These are phyloP conservation scores for Cicer yamashitae DNA, from an alignment of 306 rosid genomes.

Conservation along the genomic window DNA sequence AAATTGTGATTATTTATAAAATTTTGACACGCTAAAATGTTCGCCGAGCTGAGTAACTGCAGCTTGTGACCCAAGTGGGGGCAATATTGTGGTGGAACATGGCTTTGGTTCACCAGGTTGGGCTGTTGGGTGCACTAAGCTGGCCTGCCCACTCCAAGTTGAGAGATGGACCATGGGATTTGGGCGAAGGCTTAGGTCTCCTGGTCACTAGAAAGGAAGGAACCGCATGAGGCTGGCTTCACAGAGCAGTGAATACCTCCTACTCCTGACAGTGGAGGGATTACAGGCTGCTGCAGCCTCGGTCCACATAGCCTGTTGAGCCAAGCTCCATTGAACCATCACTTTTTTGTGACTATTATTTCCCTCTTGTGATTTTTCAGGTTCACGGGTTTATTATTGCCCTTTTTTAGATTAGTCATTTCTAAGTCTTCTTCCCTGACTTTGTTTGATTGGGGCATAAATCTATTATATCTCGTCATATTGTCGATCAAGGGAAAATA, in stretches of 20 bases:
- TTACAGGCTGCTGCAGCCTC: not conserved
- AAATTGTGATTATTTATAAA: accelerated
- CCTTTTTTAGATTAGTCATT: not conserved
- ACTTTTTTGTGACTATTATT: not conserved
- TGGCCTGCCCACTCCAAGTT: not conserved
- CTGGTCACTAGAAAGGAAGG: not conserved
- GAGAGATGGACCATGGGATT: not conserved
- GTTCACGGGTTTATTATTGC: too few species aligned
- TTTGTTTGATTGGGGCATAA: not conserved
- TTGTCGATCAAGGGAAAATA: too few species aligned
- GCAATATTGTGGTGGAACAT: not conserved
- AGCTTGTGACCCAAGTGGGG: not conserved
- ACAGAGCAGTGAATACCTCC: not conserved
- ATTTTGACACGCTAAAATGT: accelerated
- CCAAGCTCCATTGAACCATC: not conserved
- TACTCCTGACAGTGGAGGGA: not conserved
- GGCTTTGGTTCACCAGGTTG: not conserved
- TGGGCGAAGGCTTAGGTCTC: not conserved
- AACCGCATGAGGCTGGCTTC: slow-evolving; percentile 12
- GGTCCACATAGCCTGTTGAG: not conserved
- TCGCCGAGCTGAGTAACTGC: not conserved
- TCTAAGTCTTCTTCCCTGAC: not conserved
- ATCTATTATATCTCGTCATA: too few species aligned
- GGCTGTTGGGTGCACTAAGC: not conserved
- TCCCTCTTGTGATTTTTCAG: too few species aligned